Evolutionary conservation across 305 asterid species (phyloP), one percentile per base, ranked within the genome.

Genomic region (Striga hermonthica): DNA sequence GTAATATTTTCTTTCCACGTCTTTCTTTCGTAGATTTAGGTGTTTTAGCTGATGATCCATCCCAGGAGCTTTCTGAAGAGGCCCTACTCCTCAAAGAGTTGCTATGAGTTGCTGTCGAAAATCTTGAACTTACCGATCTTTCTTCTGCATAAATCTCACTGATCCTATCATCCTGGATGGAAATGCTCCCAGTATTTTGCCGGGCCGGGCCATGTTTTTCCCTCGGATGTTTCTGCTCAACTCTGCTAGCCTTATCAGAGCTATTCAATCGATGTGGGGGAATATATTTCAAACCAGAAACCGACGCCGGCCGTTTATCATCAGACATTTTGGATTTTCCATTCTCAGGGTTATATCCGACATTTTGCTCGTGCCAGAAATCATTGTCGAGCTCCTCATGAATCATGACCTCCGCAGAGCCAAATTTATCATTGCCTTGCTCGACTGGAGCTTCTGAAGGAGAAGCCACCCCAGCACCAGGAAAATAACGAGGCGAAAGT

Each of bases 21-120:
- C 79, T 90, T 66, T 86, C 96, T 74, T 80, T 90, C 15, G 80
- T 49, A 13, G 93, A 79, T 73, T 84, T 88, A 61, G 89, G 71
- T 11, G 69, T 71, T 82, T 83, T 88, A 44, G 70, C 80, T 1
- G 95, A 73, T 35, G 83, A 82, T 45, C 91, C 98, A 60, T 91
- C 96, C 98, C 98, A 91, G 64, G 97, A 94, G 83, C 96, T 82
- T 80, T 94, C 96, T 9, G 97, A 91, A 68, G 99, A 90, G 49
- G 95, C 80, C 80, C 85, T 86, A 70, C 96, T 90, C 81, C 95
- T 86, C 60, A 82, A 61, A 36, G 99, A 79, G 81, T 75, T 86
- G 74, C 90, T 81, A 55, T 77, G 92, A 72, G 95, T 75, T 69
- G 89, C 84, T 72, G 95, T 86, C 55, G 96, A 85, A 74, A 82